Evolutionary conservation across 176 grass and related monocot species (phyloP).

Genomic region (Tillandsia leiboldiana): DNA sequence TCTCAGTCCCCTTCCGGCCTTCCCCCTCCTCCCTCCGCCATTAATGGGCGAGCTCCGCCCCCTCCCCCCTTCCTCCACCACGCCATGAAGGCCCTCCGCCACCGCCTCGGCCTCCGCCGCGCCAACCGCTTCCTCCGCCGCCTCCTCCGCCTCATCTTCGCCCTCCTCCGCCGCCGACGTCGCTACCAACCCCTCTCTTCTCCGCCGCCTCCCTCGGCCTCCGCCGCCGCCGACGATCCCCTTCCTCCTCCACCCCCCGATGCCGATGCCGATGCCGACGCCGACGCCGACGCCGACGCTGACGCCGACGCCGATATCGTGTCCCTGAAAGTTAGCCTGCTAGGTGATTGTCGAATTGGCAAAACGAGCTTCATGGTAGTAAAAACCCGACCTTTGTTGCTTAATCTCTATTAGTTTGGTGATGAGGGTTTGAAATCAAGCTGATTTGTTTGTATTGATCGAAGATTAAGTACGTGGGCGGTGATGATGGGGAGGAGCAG

Average conservation of each 20-base stretch:
- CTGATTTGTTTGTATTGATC: neutral
- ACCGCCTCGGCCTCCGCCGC: constrained; percentile 39
- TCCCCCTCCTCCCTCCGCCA: neutral
- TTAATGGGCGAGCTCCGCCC: too few species aligned
- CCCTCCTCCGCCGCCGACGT: constrained; percentile 31
- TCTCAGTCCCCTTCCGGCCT: neutral
- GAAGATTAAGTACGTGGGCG: constrained; percentile 80
- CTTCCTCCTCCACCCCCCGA: neutral
- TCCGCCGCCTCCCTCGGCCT: neutral
- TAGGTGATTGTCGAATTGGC: constrained; percentile 81
- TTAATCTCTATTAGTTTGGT: neutral
- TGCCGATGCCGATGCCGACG: too few species aligned
- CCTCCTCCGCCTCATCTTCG: constrained; percentile 51
- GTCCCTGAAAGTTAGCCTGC: constrained; percentile 81
- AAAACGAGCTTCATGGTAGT: constrained; percentile 99
- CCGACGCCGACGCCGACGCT: constrained; percentile 7
- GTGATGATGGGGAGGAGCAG: constrained; percentile 43
- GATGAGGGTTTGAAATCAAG: neutral
- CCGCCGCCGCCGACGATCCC: neutral
- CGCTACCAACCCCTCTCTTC: constrained; percentile 43
- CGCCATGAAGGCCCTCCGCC: neutral
- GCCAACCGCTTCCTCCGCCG: constrained; percentile 51
- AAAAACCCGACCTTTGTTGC: neutral
- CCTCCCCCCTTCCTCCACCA: neutral
- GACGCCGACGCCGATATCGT: constrained; percentile 38